Base-by-base conservation (phyloP, 192 early-diverging fungal genomes). In the Rhizophagus clarus region DNA sequence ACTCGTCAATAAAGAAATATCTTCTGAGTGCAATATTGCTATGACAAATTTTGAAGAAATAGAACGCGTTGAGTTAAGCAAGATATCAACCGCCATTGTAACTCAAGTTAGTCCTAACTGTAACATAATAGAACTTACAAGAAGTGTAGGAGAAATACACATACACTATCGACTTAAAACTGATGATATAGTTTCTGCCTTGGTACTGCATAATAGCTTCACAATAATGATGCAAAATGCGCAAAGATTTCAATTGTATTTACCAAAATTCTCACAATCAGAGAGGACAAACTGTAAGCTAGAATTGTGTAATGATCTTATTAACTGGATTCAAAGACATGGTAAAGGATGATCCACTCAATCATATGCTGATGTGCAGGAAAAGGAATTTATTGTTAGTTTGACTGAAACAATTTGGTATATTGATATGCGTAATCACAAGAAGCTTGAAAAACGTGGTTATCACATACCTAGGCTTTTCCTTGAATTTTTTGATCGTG, bases 181-280 rank as follows among this genome's bases (percentile, higher is more conserved):
- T 28, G 66, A 28, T 28, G 28, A 32, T 34, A 7, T 7, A 68
- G 11, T 26, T 11, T 5, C 29, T 15, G 11, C 22, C 29, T 68
- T 14, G 15, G 32, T n/a, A 15, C 42, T 40, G 42, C 34, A 40
- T 1, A 71, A 71, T 6, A 6, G 15, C 15, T 42, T 71, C 17
- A 71, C 37, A 42, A 71, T 71, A 9, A 17, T 71, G 28, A 71
- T 71, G 69, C 69, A 71, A 71, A 71, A 71, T 45, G 42, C 69
- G 42, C 42, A 15, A 0, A 11, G 40, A 71, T 40, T 34, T 24
- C 31, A 71, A 34, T 34, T 71, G 28, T 24, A 71, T 71, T 40
- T 71, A 4, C 34, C 69, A 42, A 71, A 34, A 2, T 71, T 71
- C 14, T 4, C 24, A 71, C 69, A 71, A 40, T 71, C 34, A 42